Conservation (phyloP, 192 early-diverging fungal species). For the Globomyces pollinis-pini region DNA sequence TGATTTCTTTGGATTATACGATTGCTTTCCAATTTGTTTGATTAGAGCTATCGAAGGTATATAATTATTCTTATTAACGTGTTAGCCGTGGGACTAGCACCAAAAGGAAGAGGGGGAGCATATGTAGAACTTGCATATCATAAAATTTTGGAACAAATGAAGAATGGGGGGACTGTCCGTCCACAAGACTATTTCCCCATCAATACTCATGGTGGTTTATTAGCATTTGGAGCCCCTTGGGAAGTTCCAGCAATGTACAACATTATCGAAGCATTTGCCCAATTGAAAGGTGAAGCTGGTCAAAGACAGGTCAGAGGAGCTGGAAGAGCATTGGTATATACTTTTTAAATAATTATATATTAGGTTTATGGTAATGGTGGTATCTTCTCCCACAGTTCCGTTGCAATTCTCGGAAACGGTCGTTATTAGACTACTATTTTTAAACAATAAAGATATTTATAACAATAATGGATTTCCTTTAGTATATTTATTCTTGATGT, state of each 20-base stretch:
- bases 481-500: too few relatives aligned
- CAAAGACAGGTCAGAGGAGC: slow-evolving; percentile 24
- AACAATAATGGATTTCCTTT: too few relatives aligned
- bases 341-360: too few relatives aligned
- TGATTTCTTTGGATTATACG: slow-evolving; percentile 42
- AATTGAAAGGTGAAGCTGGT: slow-evolving; percentile 26
- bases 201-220: slow-evolving; percentile 39
- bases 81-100: slow-evolving; percentile 37
- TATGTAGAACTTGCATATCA: slow-evolving; percentile 31
- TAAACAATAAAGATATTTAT: too few relatives aligned
- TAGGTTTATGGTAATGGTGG: slow-evolving; percentile 45
- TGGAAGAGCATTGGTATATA: slow-evolving; percentile 29
- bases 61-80: too few relatives aligned
- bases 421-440: too few relatives aligned
- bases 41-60: slow-evolving; percentile 37
- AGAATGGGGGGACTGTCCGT: slow-evolving; percentile 10
- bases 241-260: slow-evolving; percentile 45
- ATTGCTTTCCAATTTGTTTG: slow-evolving; percentile 42
- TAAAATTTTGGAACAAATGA: slow-evolving; percentile 21
- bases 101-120: slow-evolving; percentile 31
- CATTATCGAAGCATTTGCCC: slow-evolving; percentile 32
- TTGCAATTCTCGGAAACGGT: slow-evolving; percentile 28
- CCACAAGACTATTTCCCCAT: slow-evolving; percentile 38
- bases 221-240: slow-evolving; percentile 43
- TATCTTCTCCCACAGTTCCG: slow-evolving; percentile 29